Evolutionary conservation across 306 rosid genomes (phyloP), one percentile per base, ranked within the genome.

Genomic region (Quillaja saponaria): DNA sequence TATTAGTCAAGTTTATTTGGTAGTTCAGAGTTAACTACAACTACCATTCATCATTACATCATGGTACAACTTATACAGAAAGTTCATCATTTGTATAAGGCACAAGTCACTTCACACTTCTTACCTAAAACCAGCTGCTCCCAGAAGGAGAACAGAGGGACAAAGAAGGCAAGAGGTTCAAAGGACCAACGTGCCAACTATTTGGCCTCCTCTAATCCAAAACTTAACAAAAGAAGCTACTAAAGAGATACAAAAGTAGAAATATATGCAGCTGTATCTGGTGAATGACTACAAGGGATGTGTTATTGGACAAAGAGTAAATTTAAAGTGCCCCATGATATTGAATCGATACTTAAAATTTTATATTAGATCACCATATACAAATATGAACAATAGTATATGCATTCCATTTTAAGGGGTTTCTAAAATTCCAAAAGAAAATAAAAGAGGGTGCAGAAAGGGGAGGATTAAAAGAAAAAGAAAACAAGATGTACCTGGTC

Each of bases 401-500:
- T 34, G 28, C 45, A 11, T 44, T 20, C 57, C 55, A 44, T 31
- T 45, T 49, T 40, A 18, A 65, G 13, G 46, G 49, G 11, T 31
- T 35, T 58, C 44, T 62, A 45, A 37, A 39, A 61, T 28, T 45
- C 34, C 17, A 37, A 25, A 25, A 25, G 31, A 25, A 25, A 25
- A 1, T 25, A 1, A 25, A 25, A 25, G 2, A 25, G 31, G 31
- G 31, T 25, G 31, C 31, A 25, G 31, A 25, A 2, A 25, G 31
- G 31, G 2, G 31, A 25, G 31, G 4, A 25, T 25, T 1, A 25
- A 25, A 25, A 25, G 13, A 50, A 42, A 62, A 46, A 17, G 64
- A 28, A 56, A 34, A 34, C 64, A 45, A 37, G 35, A 45, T 34
- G 10, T 25, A 87, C 99, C 97, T 87, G 57, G 82, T 55, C 34